Evolutionary conservation across 129 eudicot genomes (phyloP), one percentile per base, ranked within the genome.

Genomic region (Heracleum sosnowskyi): DNA sequence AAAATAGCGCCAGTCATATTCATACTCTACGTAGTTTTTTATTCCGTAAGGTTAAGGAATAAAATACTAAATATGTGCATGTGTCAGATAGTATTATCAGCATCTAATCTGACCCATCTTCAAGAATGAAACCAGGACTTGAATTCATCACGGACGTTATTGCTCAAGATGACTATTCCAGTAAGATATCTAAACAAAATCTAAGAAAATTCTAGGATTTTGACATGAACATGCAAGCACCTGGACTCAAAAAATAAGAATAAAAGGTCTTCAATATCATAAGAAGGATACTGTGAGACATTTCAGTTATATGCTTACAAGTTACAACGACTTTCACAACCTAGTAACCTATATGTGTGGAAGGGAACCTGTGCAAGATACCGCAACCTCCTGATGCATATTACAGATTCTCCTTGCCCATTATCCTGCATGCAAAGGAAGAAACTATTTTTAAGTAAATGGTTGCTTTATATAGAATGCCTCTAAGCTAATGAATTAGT

Each of bases 351-450:
- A 57, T 60, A 26, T 60, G 1, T 60, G 5, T 60, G 34, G 33
- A 60, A 60, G 33, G 15, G 33, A 10, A 93, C 98, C 98, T 91
- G 97, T 36, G 90, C 91, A 66, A 95, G 97, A 86, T 87, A 82
- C 51, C 86, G 92, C 81, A 89, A 79, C 82, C 93, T 95, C 84
- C 92, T 85, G 60, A 87, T 81, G 88, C 88, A 95, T 77, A 82
- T 69, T 60, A 80, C 53, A 71, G 99, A 91, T 83, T 90, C 99
- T 51, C 97, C 99, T 76, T 80, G 94, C 28, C 94, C 99, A 51
- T 77, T 92, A 55, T 89, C 94, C 99, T 95, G 77, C 37, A 73
- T 44, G 5, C 57, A 73, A 13, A 39, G 9, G 31, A 26, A 44
- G 77, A 66, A 13, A 16, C 24, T 66, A 33, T 29, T 66, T 29